Conservation (phyloP, 116 monocot species). For the Cymodocea nodosa region DNA sequence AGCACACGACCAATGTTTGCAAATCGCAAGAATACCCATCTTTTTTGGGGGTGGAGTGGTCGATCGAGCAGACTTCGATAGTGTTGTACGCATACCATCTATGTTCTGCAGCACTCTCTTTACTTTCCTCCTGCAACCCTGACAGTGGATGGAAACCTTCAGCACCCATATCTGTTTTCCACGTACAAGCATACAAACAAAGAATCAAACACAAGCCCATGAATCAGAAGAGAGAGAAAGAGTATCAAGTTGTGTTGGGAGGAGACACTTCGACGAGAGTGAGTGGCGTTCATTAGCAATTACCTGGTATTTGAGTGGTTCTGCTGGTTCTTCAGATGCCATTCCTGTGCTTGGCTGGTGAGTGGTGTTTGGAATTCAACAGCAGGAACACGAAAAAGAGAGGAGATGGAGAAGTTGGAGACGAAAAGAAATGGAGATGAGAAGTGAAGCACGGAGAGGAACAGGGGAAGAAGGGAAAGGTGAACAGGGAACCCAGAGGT, state of each 20-base stretch:
- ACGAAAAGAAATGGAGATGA: not conserved
- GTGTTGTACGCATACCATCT: conserved; percentile 10
- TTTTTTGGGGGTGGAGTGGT: no score
- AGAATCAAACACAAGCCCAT: not conserved
- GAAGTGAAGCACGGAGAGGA: not conserved
- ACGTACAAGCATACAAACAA: not conserved
- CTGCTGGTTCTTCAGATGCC: conserved; percentile 7
- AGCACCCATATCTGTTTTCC: conserved; percentile 24
- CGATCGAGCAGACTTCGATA: no score
- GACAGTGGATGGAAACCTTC: conserved; percentile 37
- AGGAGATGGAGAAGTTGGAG: not conserved
- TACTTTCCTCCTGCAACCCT: conserved; percentile 39
- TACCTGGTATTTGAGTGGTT: conserved; percentile 19
- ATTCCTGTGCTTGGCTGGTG: not conserved
- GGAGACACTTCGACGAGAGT: not conserved
- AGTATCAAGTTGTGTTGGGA: not conserved
- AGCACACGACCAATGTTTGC: not conserved
- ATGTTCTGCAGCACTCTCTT: conserved; percentile 27
- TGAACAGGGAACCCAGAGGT: not conserved
- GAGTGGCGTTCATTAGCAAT: no score
- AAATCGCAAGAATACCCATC: not conserved
- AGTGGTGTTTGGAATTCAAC: no score
- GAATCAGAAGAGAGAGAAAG: not conserved
- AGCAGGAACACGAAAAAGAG: not conserved
- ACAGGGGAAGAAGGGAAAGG: not conserved